Percentiles rank a stretch among this genome's conserved stretches.
Evolutionary conservation across 2,329 filamentous ascomycete genomes (phyloP).

Genomic region (Acarospora socialis): DNA sequence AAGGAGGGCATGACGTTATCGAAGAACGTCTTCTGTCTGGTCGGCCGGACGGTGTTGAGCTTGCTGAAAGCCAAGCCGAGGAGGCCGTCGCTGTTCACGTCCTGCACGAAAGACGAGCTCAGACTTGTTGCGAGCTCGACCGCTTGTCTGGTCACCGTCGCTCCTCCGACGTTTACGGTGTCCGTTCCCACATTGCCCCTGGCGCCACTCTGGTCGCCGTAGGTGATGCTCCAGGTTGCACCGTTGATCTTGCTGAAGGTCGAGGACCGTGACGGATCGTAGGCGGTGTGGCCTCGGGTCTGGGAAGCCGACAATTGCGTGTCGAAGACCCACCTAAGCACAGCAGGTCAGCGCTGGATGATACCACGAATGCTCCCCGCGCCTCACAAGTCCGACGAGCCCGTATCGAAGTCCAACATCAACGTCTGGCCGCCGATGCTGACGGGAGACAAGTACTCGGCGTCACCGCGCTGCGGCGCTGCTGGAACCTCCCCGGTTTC

Average conservation of each 20-base stretch:
- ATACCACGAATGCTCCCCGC: conserved; percentile 4
- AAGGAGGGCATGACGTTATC: conserved; percentile 51
- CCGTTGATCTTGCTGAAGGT: conserved; percentile 36
- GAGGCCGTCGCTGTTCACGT: conserved; percentile 52
- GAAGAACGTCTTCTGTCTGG: conserved; percentile 57
- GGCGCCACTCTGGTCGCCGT: conserved; percentile 53
- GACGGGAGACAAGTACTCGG: conserved; percentile 56
- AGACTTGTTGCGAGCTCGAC: conserved; percentile 51
- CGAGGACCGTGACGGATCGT: conserved; percentile 37
- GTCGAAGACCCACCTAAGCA: conserved; percentile 52
- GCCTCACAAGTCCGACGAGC: conserved; percentile 53
- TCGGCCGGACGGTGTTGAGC: conserved; percentile 50
- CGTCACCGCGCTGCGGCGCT: conserved; percentile 49
- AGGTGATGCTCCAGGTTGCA: conserved; percentile 48
- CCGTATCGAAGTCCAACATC: conserved; percentile 61
- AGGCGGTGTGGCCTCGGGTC: conserved; percentile 40
- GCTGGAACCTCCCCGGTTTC: conserved; percentile 45
- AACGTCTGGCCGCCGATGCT: conserved; percentile 55
- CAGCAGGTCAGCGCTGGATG: conserved; percentile 1
- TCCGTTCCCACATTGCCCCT: conserved; percentile 54
- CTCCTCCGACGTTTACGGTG: conserved; percentile 51
- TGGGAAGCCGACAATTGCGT: conserved; percentile 35
- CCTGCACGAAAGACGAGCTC: conserved; percentile 42
- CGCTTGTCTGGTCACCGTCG: conserved; percentile 46
- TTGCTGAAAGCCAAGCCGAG: conserved; percentile 52